These are phyloP conservation scores for Clitoria ternatea DNA, from an alignment of 306 rosid genomes.

Conservation along the genomic window DNA sequence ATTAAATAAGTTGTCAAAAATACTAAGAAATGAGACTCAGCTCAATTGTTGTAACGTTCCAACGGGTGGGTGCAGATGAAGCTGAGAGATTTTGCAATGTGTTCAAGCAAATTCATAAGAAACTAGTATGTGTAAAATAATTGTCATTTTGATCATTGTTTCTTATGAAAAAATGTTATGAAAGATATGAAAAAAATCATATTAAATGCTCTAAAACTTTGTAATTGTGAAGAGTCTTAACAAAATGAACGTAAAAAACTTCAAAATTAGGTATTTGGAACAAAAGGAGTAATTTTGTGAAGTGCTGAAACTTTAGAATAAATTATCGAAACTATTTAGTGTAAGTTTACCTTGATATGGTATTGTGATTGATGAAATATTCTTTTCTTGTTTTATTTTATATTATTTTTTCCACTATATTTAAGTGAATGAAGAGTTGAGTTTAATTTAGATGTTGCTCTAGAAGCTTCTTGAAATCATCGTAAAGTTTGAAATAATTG, in stretches of 20 bases:
- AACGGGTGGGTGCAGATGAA: conserved; percentile 58
- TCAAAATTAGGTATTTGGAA: no score
- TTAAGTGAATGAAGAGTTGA: conserved; percentile 72
- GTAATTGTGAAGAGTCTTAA: no score
- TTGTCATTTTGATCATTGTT: neutral
- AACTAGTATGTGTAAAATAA: conserved; percentile 47
- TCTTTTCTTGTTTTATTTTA: neutral
- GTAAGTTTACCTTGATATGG: neutral
- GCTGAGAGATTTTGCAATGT: conserved; percentile 77
- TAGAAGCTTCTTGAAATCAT: conserved; percentile 42
- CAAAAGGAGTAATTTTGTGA: neutral
- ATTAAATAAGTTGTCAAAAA: neutral
- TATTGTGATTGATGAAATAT: neutral
- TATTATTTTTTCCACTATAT: neutral
- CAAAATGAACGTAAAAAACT: no score
- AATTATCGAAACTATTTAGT: no score
- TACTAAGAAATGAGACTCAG: neutral
- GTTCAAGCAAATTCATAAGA: conserved; percentile 58
- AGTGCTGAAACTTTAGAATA: neutral
- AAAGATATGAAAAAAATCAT: no score
- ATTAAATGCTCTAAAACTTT: no score
- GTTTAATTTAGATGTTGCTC: conserved; percentile 63
- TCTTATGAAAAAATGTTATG: neutral
- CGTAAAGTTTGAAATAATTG: conserved; percentile 26
- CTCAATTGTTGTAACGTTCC: conserved; percentile 28